These are phyloP conservation scores for Neophaeococcomyces mojaviensis DNA, from an alignment of 2,329 filamentous ascomycete genomes.

Conservation along the genomic window DNA sequence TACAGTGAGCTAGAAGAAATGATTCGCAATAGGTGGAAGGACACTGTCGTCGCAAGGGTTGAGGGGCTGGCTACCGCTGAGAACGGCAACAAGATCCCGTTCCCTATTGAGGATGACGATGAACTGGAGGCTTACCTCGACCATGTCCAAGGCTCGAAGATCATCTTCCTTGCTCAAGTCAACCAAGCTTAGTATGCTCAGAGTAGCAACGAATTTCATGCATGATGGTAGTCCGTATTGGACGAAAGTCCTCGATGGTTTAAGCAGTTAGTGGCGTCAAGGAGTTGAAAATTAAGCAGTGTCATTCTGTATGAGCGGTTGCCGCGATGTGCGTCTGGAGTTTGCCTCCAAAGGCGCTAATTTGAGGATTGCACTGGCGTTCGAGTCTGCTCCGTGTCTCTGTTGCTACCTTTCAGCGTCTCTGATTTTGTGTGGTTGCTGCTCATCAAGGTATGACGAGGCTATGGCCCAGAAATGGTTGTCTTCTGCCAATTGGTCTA, in stretches of 20 bases:
- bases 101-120: constrained; percentile 61
- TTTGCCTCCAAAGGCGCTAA: no score
- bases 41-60: constrained; percentile 51
- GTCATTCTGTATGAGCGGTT: no score
- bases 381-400: no score
- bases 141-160: constrained; percentile 52
- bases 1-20: constrained; percentile 57
- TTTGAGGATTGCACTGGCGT: no score
- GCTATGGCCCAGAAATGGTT: no score
- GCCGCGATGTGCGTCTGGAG: no score
- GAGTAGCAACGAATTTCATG: constrained; percentile 21
- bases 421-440: no score
- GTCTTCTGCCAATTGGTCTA: no score
- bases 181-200: constrained; percentile 12
- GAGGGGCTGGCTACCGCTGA: constrained; percentile 57
- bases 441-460: no score
- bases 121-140: constrained; percentile 66
- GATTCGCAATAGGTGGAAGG: constrained; percentile 55
- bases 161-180: constrained; percentile 44
- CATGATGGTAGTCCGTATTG: constrained; percentile 2
- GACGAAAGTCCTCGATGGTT: background rate
- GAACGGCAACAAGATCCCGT: constrained; percentile 51
- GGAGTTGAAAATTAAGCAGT: no score
- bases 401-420: no score
- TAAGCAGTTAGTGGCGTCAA: background rate